Conservation (phyloP, 805 yeast species). For the Ogataea degrootiae region DNA sequence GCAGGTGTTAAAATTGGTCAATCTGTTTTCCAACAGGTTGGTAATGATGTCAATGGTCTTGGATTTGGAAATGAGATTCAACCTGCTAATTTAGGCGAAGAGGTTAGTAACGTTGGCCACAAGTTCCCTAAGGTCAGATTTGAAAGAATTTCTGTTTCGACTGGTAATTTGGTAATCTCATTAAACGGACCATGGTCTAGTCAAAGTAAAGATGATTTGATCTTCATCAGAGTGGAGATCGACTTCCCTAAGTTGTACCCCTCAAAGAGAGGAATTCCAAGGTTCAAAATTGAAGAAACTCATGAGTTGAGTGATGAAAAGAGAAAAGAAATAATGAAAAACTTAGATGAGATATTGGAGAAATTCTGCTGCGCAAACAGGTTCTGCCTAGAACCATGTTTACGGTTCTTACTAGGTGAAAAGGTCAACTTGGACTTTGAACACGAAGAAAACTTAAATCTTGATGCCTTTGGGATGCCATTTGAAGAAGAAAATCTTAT, state of each 20-base stretch:
- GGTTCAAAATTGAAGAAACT: slow-evolving; percentile 72
- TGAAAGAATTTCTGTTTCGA: slow-evolving; percentile 82
- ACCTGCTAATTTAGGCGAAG: slow-evolving; percentile 79
- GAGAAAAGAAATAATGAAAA: slow-evolving; percentile 45
- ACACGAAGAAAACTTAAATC: slow-evolving; percentile 22
- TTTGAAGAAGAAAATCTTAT: slow-evolving; percentile 25
- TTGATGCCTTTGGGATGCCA: slow-evolving; percentile 28
- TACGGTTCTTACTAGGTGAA: slow-evolving; percentile 80
- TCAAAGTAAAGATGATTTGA: slow-evolving; percentile 38
- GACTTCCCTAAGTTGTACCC: slow-evolving; percentile 76
- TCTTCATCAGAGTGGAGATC: slow-evolving; percentile 68
- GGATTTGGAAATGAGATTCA: slow-evolving; percentile 31
- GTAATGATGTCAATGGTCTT: slow-evolving; percentile 32
- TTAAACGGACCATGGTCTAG: slow-evolving; percentile 73
- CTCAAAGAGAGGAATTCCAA: slow-evolving; percentile 38
- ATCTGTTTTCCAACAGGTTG: slow-evolving; percentile 34
- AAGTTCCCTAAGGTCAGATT: slow-evolving; percentile 83
- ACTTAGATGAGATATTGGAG: slow-evolving; percentile 50
- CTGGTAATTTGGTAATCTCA: slow-evolving; percentile 75
- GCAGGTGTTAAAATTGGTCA: slow-evolving; percentile 82
- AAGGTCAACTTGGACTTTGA: slow-evolving; percentile 44
- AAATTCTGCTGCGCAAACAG: slow-evolving; percentile 51
- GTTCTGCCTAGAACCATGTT: slow-evolving; percentile 76
- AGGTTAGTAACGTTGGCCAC: slow-evolving; percentile 81
- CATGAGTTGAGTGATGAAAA: slow-evolving; percentile 54